Evolutionary conservation across 805 yeast genomes (phyloP).

Genomic region (Ogataea nonfermentans): DNA sequence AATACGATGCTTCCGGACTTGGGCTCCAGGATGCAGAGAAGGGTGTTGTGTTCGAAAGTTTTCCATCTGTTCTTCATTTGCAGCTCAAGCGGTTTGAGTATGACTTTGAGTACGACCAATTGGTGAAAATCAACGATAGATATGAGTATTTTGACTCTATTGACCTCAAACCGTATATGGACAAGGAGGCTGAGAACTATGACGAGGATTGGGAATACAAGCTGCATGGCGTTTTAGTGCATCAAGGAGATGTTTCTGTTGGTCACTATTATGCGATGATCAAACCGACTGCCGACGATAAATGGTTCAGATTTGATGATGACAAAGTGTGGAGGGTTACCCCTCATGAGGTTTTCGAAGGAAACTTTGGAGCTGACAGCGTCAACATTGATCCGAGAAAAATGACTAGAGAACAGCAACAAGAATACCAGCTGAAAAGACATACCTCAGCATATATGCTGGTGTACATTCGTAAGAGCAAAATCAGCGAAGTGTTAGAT

Average conservation of each 20-base stretch:
- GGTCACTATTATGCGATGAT: slow-evolving; percentile 97
- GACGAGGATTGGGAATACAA: slow-evolving; percentile 72
- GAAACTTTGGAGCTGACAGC: slow-evolving; percentile 83
- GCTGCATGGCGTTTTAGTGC: slow-evolving; percentile 92
- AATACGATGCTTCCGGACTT: slow-evolving; percentile 84
- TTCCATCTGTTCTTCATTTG: slow-evolving; percentile 90
- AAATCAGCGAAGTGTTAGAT: slow-evolving; percentile 55
- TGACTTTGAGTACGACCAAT: slow-evolving; percentile 82
- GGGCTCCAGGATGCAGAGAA: slow-evolving; percentile 96
- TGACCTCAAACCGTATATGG: slow-evolving; percentile 77
- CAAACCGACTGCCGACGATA: slow-evolving; percentile 65
- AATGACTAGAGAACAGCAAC: slow-evolving; percentile 58
- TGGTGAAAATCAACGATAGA: slow-evolving; percentile 89
- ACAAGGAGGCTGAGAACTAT: slow-evolving; percentile 46
- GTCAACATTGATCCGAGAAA: slow-evolving; percentile 46
- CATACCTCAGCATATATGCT: slow-evolving; percentile 97
- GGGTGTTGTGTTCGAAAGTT: slow-evolving; percentile 87
- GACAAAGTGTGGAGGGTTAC: slow-evolving; percentile 91
- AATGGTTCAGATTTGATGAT: slow-evolving; percentile 94
- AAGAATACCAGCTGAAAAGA: slow-evolving; percentile 64
- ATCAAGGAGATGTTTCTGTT: slow-evolving; percentile 90
- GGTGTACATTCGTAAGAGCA: slow-evolving; percentile 76
- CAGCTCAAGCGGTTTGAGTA: slow-evolving; percentile 94
- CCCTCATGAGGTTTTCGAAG: slow-evolving; percentile 80
- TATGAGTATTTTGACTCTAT: slow-evolving; percentile 84